Base-by-base conservation (phyloP, 257 asterid genomes). In the Capsicum chinense region DNA sequence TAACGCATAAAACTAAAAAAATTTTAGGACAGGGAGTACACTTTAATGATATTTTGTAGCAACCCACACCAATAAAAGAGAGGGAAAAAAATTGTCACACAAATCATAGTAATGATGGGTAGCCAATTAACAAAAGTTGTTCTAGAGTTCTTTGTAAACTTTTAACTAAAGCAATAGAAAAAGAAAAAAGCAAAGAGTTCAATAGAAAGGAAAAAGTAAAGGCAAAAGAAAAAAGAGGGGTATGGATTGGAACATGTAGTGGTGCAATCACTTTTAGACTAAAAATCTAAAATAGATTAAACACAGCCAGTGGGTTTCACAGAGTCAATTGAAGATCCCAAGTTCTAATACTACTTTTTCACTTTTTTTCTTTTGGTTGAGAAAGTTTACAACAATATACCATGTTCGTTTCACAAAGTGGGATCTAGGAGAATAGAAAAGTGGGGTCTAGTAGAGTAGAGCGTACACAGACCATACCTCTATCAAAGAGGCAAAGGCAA, bases 321-420 rank as follows among this genome's bases (percentile, higher is more conserved):
- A 76, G 8, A 76, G 54, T 76, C 81, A 52, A 74, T 74, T 74
- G 44, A 74, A 74, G 19, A 74, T 76, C 64, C 81, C 81, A 21
- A 76, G 81, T 52, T 13, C 6, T 33, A 26, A 26, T 54, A 76
- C 81, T 52, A 21, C 7, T 64, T 3, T 14, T 3, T 12, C 13
- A 10, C 5, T 4, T 33, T 39, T 39, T 4, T 39, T 39, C 44
- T 39, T 39, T 39, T 39, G 44, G 5, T 39, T 5, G 60, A 50
- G 3, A 19, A 73, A 73, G 59, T 48, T 26, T 26, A 26, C 33
- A 26, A 26, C 33, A 26, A 26, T 1, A 26, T 26, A 26, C 33
- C 33, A 26, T 26, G 33, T 26, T 26, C 1, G 33, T 26, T 26
- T 26, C 33, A 26, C 33, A 26, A 26, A 26, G 2, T 26, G 33